A percentile compares a stretch with the other conserved stretches of the same genome.
Evolutionary conservation across 139 green algal genomes (phyloP).

Genomic region (Chlorella vulgaris): DNA sequence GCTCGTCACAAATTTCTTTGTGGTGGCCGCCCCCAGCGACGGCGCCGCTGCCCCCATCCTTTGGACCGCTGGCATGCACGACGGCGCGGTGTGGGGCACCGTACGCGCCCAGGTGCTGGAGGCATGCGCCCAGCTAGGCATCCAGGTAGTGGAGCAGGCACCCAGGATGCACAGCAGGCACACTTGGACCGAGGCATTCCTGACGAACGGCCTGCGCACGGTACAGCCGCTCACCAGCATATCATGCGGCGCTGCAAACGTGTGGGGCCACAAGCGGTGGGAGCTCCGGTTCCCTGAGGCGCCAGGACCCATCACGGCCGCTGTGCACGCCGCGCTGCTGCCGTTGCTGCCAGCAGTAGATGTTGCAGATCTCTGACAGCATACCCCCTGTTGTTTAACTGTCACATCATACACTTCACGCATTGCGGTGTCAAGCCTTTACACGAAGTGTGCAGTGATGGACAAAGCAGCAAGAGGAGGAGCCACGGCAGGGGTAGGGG

Average conservation of each 20-base stretch:
- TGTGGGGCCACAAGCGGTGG: neutral
- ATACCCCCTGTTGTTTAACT: neutral
- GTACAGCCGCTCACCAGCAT: conserved; percentile 32
- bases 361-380: neutral
- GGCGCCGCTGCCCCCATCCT: neutral
- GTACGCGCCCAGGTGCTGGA: conserved; percentile 42
- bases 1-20: conserved; percentile 59
- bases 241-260: conserved; percentile 13
- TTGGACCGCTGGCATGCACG: conserved; percentile 13
- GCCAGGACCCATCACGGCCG: conserved; percentile 26
- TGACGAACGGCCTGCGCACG: conserved; percentile 49
- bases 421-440: too few relatives aligned
- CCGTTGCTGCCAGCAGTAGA: neutral
- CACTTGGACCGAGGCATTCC: conserved; percentile 57
- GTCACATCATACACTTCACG: neutral
- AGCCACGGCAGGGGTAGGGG: too few relatives aligned
- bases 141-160: conserved; percentile 27
- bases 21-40: conserved; percentile 25
- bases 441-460: too few relatives aligned
- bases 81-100: conserved; percentile 47
- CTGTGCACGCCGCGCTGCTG: neutral
- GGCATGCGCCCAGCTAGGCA: conserved; percentile 30
- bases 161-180: conserved; percentile 11
- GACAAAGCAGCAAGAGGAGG: too few relatives aligned
- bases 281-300: neutral